These are phyloP conservation scores for Phylloporus sp. DNA, from an alignment of 768 basidiomycete species.

Conservation along the genomic window DNA sequence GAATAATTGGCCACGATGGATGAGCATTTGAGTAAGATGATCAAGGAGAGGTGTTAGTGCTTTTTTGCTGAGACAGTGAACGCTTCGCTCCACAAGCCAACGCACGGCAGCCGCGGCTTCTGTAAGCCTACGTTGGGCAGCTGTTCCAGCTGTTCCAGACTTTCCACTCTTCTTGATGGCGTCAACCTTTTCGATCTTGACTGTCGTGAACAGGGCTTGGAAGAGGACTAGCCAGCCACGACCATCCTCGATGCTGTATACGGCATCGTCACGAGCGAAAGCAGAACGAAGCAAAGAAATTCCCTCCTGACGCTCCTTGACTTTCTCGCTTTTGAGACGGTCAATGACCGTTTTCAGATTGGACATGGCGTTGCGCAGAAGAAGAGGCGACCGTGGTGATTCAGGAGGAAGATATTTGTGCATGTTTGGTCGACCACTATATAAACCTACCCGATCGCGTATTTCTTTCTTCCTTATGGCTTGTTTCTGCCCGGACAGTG, in stretches of 20 bases:
- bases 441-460: constrained; percentile 9
- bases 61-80: constrained; percentile 51
- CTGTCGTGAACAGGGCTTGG: constrained; percentile 65
- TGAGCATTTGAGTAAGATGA: constrained; percentile 61
- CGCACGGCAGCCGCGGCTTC: constrained; percentile 67
- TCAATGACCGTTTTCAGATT: constrained; percentile 48
- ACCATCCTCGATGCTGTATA: constrained; percentile 35
- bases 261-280: constrained; percentile 48
- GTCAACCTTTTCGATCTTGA: constrained; percentile 57
- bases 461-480: constrained; percentile 36
- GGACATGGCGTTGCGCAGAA: constrained; percentile 24
- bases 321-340: constrained; percentile 56
- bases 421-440: constrained; percentile 29
- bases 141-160: constrained; percentile 39
- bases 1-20: constrained; percentile 51
- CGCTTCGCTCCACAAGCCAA: constrained; percentile 65
- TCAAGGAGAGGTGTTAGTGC: constrained; percentile 54
- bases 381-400: constrained; percentile 16
- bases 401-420: constrained; percentile 20
- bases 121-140: constrained; percentile 56
- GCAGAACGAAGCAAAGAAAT: constrained; percentile 45
- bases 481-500: constrained; percentile 78
- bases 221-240: constrained; percentile 64
- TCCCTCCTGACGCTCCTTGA: constrained; percentile 69
- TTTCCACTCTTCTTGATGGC: constrained; percentile 39